Evolutionary conservation across 2,329 filamentous ascomycete genomes (phyloP).

Genomic region (Hymenoscyphus fructigenus): DNA sequence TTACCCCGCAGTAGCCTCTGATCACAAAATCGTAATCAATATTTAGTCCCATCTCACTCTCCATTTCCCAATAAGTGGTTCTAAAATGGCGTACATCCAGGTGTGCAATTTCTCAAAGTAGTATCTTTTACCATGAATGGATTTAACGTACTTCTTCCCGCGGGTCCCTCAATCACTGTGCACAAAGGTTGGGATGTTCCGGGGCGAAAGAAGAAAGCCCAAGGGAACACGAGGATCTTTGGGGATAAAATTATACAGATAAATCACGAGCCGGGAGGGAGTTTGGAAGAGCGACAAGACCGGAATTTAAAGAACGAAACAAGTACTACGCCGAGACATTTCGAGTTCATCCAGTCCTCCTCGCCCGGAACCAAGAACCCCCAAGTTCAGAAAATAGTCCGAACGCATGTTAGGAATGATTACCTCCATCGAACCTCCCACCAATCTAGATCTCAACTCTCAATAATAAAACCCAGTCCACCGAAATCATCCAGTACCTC

Average conservation of each 20-base stretch:
- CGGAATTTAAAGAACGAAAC: not conserved
- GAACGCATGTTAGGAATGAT: conserved; percentile 26
- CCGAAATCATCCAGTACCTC: not conserved
- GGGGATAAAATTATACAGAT: not conserved
- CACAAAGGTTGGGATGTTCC: conserved; percentile 11
- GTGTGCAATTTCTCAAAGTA: not conserved
- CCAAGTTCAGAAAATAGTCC: conserved; percentile 18
- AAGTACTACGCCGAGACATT: conserved; percentile 1
- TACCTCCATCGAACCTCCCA: conserved; percentile 14
- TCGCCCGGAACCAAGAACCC: conserved; percentile 15
- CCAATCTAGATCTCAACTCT: not conserved
- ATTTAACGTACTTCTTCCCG: conserved; percentile 11
- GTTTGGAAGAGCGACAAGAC: not conserved
- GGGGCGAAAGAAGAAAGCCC: not conserved
- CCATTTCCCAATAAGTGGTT: not conserved
- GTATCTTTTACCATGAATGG: conserved; percentile 6
- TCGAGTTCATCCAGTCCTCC: conserved; percentile 23
- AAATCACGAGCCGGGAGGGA: not conserved
- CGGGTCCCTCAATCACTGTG: conserved; percentile 10
- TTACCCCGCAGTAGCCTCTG: not conserved
- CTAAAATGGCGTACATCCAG: not conserved
- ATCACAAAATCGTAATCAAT: not conserved
- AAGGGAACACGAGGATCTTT: not conserved
- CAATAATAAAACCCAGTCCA: not conserved
- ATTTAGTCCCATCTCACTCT: not conserved